Evolutionary conservation across 148 eudicot genomes (phyloP), one percentile per base, ranked within the genome.

Genomic region (Euryodendron excelsum): DNA sequence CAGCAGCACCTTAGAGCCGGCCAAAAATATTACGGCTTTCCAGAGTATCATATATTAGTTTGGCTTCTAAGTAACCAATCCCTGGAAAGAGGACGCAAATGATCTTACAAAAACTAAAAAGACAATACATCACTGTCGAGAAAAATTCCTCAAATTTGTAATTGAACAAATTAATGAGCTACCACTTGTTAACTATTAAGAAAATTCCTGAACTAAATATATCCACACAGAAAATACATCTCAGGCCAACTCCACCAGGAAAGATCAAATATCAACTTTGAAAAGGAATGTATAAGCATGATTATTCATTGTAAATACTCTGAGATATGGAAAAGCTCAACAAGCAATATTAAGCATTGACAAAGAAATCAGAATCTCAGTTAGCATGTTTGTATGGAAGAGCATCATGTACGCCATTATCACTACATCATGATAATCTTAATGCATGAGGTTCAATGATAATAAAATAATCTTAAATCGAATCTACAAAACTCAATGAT

Each of bases 21-120:
- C 99, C 99, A 85, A 95, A 95, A 75, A 95, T 83, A 77, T 91
- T 95, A 28, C 99, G 94, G 82, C 92, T 93, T 88, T 95, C 97
- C 69, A 94, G 90, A 80, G 92, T 90, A 39, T 87, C 96, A 80
- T 88, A 91, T 76, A 93, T 86, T 80, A 89, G 81, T 69, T 93
- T 95, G 53, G 97, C 96, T 89, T 95, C 99, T 82, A 90, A 72
- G 82, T 92, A 92, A 79, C 88, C 92, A 79, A 94, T 89, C 41
- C 92, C 98, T 94, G 83, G 69, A 60, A 59, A 28, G 52, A 52
- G n/a, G 3, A 79, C 66, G 53, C 21, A 44, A 61, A 52, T 66
- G 13, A 66, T 66, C 78, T 71, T 17, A 56, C 4, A 58, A 55
- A 39, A 62, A 13, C 33, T 5, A 53, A 34, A 80, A 13, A 27